A percentile compares a stretch with the other conserved stretches of the same genome.
Evolutionary conservation across 768 basidiomycete species (phyloP).

Genomic region (Roridomyces roridus): DNA sequence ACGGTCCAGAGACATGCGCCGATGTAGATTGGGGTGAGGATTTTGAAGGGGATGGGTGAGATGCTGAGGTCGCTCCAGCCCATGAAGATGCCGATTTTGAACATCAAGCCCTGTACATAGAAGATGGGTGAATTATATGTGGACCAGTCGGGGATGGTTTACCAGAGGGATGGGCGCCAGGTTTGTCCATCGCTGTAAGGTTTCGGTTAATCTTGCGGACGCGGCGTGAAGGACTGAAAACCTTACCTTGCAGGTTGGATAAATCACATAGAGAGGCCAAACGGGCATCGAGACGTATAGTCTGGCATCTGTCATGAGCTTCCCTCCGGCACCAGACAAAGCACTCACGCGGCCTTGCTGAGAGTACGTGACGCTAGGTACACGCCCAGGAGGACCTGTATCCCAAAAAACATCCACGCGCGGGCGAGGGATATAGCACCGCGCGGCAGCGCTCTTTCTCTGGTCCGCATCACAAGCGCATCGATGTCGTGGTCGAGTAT

Average conservation of each 20-base stretch:
- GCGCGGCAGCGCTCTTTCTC: slow-evolving; percentile 31
- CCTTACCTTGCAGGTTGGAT: slow-evolving; percentile 39
- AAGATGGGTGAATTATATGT: not conserved
- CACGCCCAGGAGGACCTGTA: slow-evolving; percentile 30
- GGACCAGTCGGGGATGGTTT: not conserved
- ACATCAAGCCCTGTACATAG: slow-evolving; percentile 34
- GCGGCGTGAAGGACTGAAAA: too few relatives aligned
- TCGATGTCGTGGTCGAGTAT: slow-evolving; percentile 37
- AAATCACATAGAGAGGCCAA: slow-evolving; percentile 38
- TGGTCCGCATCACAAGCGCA: slow-evolving; percentile 32
- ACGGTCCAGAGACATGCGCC: slow-evolving; percentile 35
- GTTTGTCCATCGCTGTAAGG: slow-evolving; percentile 33
- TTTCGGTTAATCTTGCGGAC: too few relatives aligned
- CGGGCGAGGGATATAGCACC: slow-evolving; percentile 32
- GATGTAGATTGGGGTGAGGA: slow-evolving; percentile 30
- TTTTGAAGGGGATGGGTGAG: slow-evolving; percentile 29
- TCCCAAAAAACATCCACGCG: slow-evolving; percentile 35
- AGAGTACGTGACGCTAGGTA: slow-evolving; percentile 26
- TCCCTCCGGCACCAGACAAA: not conserved
- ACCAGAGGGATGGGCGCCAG: slow-evolving; percentile 37
- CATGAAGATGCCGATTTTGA: slow-evolving; percentile 36
- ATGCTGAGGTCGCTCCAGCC: slow-evolving; percentile 34
- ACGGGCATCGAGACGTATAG: slow-evolving; percentile 30
- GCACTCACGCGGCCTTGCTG: slow-evolving; percentile 27
- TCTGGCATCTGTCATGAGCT: slow-evolving; percentile 9